Evolutionary conservation across 2,329 filamentous ascomycete genomes (phyloP), one percentile per base, ranked within the genome.

Genomic region (Talaromyces sp.): DNA sequence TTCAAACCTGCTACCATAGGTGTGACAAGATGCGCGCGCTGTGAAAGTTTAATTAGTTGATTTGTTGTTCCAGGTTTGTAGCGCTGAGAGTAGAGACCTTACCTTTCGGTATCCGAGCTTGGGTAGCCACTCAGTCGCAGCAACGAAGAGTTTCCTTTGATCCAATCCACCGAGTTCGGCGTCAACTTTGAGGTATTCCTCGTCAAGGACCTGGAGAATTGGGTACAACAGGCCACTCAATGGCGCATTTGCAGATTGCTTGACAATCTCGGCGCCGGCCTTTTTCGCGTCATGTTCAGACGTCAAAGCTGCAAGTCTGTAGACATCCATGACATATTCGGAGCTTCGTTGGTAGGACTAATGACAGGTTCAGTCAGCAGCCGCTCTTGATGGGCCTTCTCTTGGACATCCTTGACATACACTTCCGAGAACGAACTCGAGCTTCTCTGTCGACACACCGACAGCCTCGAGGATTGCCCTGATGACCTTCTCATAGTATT

Each of bases 251-350:
- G 87, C 86, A 3, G 89, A 87, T 81, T 98, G 93, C 84, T 98
- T 98, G 70, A 99, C 94, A 7, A 98, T 87, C 79, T 98, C 95
- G 1, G 92, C 91, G 47, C 94, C 94, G 0, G 94, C 93, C 79
- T 92, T 94, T 19, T 31, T 27, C 2, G 58, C 92, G 73, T 95
- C 89, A 74, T 93, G 88, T 79, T 93, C 88, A 17, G 89, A 89
- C 3, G 90, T 86, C 62, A 91, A 79, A 3, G 86, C 86, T 54
- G 85, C 86, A 69, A 98, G 77, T 74, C 90, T 88, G 80, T 93
- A 94, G 41, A 96, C 80, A 75, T 98, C 94, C 91, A 97, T 95
- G 67, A 89, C 87, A 81, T 97, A 98, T 52, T 88, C 67, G 78
- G 86, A 58, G 22, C 41, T 70, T 57, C 68, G 70, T 76, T 97